Base-by-base conservation (phyloP, 2,329 filamentous ascomycete species). In the Boeremia lycopersici region DNA sequence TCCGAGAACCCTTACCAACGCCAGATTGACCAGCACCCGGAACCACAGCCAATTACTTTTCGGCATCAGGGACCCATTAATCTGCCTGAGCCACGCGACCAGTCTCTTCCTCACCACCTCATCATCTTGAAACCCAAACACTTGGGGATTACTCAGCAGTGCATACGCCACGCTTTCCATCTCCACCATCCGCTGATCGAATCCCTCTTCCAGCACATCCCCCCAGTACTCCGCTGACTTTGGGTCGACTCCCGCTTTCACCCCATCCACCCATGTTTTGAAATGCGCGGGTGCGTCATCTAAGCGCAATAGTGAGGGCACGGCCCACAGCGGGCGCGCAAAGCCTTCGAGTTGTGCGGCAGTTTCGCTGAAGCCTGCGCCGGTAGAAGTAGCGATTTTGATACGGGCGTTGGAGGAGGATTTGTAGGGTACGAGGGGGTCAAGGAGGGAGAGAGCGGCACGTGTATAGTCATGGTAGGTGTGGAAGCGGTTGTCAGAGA, bases 1-100 rank as follows among this genome's bases (percentile, higher is more conserved):
- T 0, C 75, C 73, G 2, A 75, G 74, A 0, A 70, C 65, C 11
- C 73, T 75, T 0, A 73, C 61, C 0, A 81, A 62, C 0, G 79
- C 78, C 4, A 82, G 63, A 46, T 81, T 81, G 2, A 71, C 73
- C 53, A 82, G 74, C 2, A 82, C 70, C 0, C 79, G 76, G 49
- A 82, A 82, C 78, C 79, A 82, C 0, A 76, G 72, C 80, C 80
- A 82, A 49, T 82, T 82, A 1, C 73, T 81, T 10, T 67, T 59
- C 0, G 80, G 79, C 73, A 82, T 78, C 0, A 61, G 48, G 53
- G 74, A 75, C 0, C 67, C 64, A 31, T 80, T 79, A 6, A 82
- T 72, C 0, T 68, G 64, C 1, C 59, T 58, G 1, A 82, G 58
- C 78, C 79, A 82, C 0, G 49, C 46, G 1, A 60, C 58, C 2